phyloP scores from a whole-genome alignment of 2,329 filamentous ascomycete species.

The Pestalotiopsis sp. region DNA sequence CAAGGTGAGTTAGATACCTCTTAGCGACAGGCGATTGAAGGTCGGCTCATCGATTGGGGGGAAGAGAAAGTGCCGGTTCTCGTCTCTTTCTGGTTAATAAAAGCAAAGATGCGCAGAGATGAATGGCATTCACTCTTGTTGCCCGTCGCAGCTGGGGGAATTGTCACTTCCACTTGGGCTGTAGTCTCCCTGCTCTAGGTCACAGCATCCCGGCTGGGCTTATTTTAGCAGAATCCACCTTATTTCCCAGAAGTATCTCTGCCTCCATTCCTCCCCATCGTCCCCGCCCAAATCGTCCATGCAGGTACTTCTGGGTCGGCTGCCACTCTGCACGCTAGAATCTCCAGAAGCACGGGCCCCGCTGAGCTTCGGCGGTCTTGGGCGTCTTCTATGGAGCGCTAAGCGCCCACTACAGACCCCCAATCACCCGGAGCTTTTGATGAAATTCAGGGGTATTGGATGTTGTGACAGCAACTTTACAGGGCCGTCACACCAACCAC shows the following conservation, averaged over 20 bases:
- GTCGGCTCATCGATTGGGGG: neutral
- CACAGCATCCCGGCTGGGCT: neutral
- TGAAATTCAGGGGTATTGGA: neutral
- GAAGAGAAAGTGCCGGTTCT: neutral
- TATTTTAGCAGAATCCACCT: constrained; percentile 7
- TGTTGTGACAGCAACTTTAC: neutral
- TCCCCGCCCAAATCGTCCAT: neutral
- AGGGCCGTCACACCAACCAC: neutral
- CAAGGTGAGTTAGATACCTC: neutral
- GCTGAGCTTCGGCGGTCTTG: neutral
- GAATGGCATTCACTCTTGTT: neutral
- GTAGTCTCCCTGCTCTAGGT: neutral
- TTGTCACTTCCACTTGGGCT: neutral
- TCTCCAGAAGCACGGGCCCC: neutral
- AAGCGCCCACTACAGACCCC: neutral
- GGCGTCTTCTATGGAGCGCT: neutral
- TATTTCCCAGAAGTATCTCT: neutral
- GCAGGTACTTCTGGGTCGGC: neutral
- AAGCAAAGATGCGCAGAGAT: neutral
- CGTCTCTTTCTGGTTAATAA: neutral
- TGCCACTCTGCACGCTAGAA: neutral
- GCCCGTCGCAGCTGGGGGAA: neutral
- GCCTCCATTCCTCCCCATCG: neutral
- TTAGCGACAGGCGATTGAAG: neutral
- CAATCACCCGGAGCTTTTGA: neutral